These are phyloP conservation scores for Penicillium bialowiezense DNA, from an alignment of 495 filamentous ascomycete species.

Conservation along the genomic window DNA sequence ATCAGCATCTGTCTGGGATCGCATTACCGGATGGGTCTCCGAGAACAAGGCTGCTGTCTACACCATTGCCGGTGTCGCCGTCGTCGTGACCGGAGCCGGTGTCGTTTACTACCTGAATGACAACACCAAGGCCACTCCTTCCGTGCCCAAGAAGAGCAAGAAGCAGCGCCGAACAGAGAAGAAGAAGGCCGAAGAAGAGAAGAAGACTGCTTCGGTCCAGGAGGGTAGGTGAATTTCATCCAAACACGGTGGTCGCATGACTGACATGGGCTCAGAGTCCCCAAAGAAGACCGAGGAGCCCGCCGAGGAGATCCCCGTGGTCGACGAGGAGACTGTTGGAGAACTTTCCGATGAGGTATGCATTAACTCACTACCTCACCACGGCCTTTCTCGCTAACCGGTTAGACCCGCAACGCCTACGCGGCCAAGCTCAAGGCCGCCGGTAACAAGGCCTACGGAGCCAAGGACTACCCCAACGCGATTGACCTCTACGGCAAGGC, in stretches of 20 bases:
- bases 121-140: slow-evolving; percentile 32
- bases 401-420: slow-evolving; percentile 65
- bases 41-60: slow-evolving; percentile 95
- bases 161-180: slow-evolving; percentile 57
- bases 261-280: slow-evolving; percentile 36
- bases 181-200: slow-evolving; percentile 70
- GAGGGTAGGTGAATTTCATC: slow-evolving; percentile 34
- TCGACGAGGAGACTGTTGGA: slow-evolving; percentile 74
- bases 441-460: slow-evolving; percentile 94
- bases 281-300: slow-evolving; percentile 58
- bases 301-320: slow-evolving; percentile 77
- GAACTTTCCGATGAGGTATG: slow-evolving; percentile 64
- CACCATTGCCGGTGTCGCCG: slow-evolving; percentile 88
- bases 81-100: slow-evolving; percentile 86
- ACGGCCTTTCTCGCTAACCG: slow-evolving; percentile 7
- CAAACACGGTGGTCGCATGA: slow-evolving; percentile 9
- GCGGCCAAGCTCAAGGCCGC: slow-evolving; percentile 89
- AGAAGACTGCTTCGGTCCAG: slow-evolving; percentile 49
- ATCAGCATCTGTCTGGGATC: slow-evolving; percentile 77
- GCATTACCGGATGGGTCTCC: slow-evolving; percentile 85
- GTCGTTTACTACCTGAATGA: slow-evolving; percentile 81
- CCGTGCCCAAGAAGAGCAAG: slow-evolving; percentile 55
- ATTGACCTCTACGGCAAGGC: slow-evolving; percentile 94
- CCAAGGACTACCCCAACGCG: slow-evolving; percentile 84
- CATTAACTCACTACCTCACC: not conserved